Evolutionary conservation across 2,329 filamentous ascomycete species (phyloP), one percentile per base, ranked within the genome.

Genomic region (Cladosporium sp.): DNA sequence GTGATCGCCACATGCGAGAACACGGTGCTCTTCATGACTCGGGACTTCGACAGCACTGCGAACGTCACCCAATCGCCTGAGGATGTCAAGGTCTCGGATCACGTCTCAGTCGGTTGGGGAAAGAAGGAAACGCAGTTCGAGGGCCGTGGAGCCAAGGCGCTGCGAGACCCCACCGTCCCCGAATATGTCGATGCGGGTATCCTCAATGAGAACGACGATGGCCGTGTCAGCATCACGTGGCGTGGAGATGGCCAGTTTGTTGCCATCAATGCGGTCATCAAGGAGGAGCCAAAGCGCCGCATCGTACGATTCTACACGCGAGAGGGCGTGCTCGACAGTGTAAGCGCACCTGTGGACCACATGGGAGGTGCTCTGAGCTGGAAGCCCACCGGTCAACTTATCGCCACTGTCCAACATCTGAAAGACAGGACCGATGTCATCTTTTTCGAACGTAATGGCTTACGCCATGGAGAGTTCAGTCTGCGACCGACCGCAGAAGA

Each of bases 101-200:
- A 95, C 97, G 66, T 77, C 38, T 96, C 93, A 24, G 94, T 99
- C 26, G 95, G 95, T 59, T 99, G 95, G 95, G 95, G 95, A 67
- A 98, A 98, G 82, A 92, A 91, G 76, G 95, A 99, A 80, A 99
- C 95, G 0, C 95, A 99, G 77, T 99, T 99, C 78, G 92, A 97
- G 75, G 95, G 95, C 8, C 72, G 76, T 62, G 71, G 76, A 47
- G 94, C 93, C 66, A 89, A 88, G 80, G 93, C 93, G 24, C 82
- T 98, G 70, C 87, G 92, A 64, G 95, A 99, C 78, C 95, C 95
- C 18, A 99, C 95, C 11, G 92, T 99, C 71, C 95, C 95, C 0
- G 93, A 98, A 77, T 92, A 90, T 75, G 86, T 97, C 21, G 95
- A 98, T 74, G 87, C 93, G 75, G 95, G 95, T 49, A 81, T 87